Conservation (phyloP, 768 basidiomycete species). For the Agrocybe chaxingu region DNA sequence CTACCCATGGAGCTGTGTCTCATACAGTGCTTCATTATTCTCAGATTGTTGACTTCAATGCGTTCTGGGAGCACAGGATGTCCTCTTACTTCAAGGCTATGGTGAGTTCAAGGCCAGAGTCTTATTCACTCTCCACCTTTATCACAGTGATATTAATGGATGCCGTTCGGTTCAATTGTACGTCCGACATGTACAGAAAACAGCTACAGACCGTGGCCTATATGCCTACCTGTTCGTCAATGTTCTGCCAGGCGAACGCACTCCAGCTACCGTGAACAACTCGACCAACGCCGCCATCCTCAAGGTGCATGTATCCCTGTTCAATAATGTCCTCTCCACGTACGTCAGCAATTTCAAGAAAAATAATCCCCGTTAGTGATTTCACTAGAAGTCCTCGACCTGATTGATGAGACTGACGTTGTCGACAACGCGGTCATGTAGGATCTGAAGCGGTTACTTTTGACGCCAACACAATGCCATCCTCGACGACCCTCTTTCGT, state of each 20-base stretch:
- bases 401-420: no score
- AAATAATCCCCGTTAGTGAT: no score
- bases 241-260: constrained; percentile 51
- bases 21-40: neutral
- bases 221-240: constrained; percentile 52
- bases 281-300: constrained; percentile 31
- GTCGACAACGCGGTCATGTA: no score
- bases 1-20: neutral
- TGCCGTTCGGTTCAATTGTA: neutral
- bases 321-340: constrained; percentile 36
- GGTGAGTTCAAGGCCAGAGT: constrained; percentile 19
- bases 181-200: constrained; percentile 9
- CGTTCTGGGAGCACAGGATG: constrained; percentile 51
- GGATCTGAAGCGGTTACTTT: no score
- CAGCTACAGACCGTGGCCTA: constrained; percentile 40
- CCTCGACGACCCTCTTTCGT: no score
- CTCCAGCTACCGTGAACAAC: constrained; percentile 35
- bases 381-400: no score
- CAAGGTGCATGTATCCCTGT: constrained; percentile 36
- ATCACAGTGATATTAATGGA: neutral
- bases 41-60: constrained; percentile 44
- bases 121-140: neutral
- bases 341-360: constrained; percentile 31
- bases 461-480: no score
- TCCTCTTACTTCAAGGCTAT: constrained; percentile 46